These are phyloP conservation scores for Plantago major DNA, from an alignment of 257 asterid species.

Conservation along the genomic window DNA sequence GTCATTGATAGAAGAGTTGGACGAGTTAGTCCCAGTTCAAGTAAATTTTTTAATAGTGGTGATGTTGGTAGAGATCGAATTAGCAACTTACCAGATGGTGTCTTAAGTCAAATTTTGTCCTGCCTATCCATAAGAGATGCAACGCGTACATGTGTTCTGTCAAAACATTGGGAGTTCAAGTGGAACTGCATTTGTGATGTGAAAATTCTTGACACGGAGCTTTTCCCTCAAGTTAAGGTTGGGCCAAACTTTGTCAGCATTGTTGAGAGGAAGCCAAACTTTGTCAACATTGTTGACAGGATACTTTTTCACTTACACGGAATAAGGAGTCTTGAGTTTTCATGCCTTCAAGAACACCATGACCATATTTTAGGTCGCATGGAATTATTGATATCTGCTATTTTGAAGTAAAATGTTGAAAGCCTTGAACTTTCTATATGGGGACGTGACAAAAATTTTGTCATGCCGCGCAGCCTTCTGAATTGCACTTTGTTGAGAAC, in stretches of 20 bases:
- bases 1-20: no score
- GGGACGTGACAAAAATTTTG: not conserved
- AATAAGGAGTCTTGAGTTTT: not conserved
- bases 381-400: not conserved
- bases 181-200: not conserved
- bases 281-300: no score
- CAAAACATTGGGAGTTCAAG: not conserved
- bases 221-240: not conserved
- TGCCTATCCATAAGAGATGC: not conserved
- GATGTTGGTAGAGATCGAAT: not conserved
- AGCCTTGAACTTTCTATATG: not conserved
- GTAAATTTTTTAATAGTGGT: no score
- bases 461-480: conserved; percentile 1
- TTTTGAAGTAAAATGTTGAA: not conserved
- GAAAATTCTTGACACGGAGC: not conserved
- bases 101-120: not conserved
- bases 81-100: not conserved
- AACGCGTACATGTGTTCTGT: not conserved
- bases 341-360: not conserved
- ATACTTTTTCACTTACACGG: not conserved
- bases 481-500: not conserved
- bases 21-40: no score
- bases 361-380: no score
- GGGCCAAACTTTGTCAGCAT: not conserved
- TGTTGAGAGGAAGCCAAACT: no score